phyloP scores from a whole-genome alignment of 176 grass and related monocot genomes.

The Coix lacrymajobi region DNA sequence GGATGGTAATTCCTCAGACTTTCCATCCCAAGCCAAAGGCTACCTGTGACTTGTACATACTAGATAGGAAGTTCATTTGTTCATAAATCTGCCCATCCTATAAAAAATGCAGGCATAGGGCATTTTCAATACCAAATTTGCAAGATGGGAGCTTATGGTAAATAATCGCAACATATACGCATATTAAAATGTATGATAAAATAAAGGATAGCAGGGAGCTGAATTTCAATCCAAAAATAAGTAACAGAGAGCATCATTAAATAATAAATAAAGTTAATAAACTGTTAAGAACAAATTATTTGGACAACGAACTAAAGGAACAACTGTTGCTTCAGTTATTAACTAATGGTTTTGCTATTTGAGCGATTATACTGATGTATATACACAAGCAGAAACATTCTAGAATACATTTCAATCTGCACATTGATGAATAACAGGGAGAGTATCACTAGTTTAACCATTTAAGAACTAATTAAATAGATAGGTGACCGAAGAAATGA shows the following conservation, averaged over 20 bases:
- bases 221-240: background rate
- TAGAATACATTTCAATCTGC: constrained; percentile 1
- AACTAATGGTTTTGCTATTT: background rate
- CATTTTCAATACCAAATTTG: background rate
- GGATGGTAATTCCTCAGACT: background rate
- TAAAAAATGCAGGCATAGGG: background rate
- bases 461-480: constrained; percentile 1
- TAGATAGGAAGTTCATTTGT: background rate
- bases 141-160: background rate
- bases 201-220: background rate
- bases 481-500: background rate
- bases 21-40: background rate
- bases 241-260: background rate
- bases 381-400: background rate
- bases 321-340: background rate
- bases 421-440: background rate
- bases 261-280: too few species aligned
- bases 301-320: background rate
- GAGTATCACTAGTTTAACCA: background rate
- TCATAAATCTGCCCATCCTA: background rate
- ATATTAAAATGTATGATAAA: background rate
- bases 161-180: background rate
- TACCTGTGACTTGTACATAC: background rate
- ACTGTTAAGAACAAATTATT: background rate
- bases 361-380: background rate